phyloP scores from a whole-genome alignment of 306 rosid species.

The Sesbania bispinosa region DNA sequence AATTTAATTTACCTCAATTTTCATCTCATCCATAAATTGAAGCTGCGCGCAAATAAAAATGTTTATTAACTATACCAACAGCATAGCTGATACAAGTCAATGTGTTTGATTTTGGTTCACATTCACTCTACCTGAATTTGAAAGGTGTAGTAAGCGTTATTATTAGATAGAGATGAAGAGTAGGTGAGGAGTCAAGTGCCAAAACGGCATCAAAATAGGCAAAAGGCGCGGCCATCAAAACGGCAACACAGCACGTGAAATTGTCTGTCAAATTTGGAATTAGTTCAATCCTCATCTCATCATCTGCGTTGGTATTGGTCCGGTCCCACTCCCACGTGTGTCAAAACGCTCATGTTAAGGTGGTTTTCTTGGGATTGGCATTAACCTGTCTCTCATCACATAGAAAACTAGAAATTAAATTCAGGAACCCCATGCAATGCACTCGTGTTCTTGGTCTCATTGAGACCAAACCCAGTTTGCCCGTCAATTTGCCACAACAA shows the following conservation, averaged over 20 bases:
- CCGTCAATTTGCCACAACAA: conserved; percentile 18
- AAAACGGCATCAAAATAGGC: conserved; percentile 13
- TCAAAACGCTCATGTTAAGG: conserved; percentile 22
- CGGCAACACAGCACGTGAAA: conserved; percentile 62
- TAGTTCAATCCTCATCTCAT: no score
- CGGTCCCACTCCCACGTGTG: conserved; percentile 43
- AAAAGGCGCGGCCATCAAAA: conserved; percentile 52
- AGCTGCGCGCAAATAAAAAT: no score
- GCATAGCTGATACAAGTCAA: no score
- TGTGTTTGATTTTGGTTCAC: no score
- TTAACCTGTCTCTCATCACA: conserved; percentile 3
- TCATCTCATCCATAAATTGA: not conserved
- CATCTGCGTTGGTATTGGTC: conserved; percentile 2
- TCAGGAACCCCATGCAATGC: conserved; percentile 6
- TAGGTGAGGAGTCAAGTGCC: not conserved
- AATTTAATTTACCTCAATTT: not conserved
- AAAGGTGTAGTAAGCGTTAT: no score
- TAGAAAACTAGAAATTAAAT: not conserved
- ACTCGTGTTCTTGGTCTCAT: not conserved
- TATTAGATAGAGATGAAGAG: no score
- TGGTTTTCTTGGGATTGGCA: conserved; percentile 35
- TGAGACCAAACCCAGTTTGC: conserved; percentile 29
- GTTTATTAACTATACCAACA: no score
- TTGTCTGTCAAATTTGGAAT: not conserved
- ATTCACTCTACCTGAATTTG: no score